These are phyloP conservation scores for Tricholomella constricta DNA, from an alignment of 768 basidiomycete species.

Conservation along the genomic window DNA sequence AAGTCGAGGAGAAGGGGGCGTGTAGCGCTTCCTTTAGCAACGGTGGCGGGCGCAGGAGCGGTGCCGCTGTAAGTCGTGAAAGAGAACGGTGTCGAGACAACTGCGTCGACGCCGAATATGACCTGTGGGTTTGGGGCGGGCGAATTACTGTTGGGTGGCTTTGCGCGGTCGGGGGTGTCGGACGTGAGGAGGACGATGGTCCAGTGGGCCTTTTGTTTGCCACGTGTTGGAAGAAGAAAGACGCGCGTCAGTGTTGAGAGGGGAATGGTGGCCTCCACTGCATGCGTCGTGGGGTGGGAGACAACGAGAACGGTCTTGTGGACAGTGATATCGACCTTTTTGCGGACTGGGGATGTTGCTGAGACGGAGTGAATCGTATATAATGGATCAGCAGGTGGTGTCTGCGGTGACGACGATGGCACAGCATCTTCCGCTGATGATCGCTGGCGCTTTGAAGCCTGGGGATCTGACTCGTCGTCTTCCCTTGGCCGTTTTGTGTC, in stretches of 20 bases:
- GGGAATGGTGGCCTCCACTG: slow-evolving; percentile 51
- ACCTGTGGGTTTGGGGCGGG: slow-evolving; percentile 50
- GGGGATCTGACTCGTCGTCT: slow-evolving; percentile 24
- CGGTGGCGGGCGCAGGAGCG: slow-evolving; percentile 27
- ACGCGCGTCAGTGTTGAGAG: slow-evolving; percentile 55
- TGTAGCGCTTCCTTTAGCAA: slow-evolving; percentile 56
- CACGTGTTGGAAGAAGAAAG: slow-evolving; percentile 75
- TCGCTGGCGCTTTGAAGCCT: slow-evolving; percentile 37
- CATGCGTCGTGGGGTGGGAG: slow-evolving; percentile 49
- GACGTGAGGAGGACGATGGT: slow-evolving; percentile 63
- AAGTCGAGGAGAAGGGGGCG: slow-evolving; percentile 52
- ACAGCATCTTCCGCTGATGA: slow-evolving; percentile 20
- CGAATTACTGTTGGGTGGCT: slow-evolving; percentile 26
- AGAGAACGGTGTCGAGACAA: slow-evolving; percentile 44
- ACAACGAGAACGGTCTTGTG: slow-evolving; percentile 53
- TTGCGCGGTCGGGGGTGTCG: slow-evolving; percentile 51
- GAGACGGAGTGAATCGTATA: slow-evolving; percentile 69
- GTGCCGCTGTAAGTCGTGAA: slow-evolving; percentile 37
- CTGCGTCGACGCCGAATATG: slow-evolving; percentile 73
- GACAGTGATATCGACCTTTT: slow-evolving; percentile 70
- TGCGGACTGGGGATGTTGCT: slow-evolving; percentile 72
- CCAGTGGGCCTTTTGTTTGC: slow-evolving; percentile 73
- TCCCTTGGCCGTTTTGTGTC: slow-evolving; percentile 38
- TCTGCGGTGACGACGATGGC: slow-evolving; percentile 13
- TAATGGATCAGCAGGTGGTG: slow-evolving; percentile 42